Percentiles rank a stretch among this genome's conserved stretches.
These are phyloP conservation scores for Fraxinus sp. DNA, from an alignment of 305 asterid genomes.

Conservation along the genomic window DNA sequence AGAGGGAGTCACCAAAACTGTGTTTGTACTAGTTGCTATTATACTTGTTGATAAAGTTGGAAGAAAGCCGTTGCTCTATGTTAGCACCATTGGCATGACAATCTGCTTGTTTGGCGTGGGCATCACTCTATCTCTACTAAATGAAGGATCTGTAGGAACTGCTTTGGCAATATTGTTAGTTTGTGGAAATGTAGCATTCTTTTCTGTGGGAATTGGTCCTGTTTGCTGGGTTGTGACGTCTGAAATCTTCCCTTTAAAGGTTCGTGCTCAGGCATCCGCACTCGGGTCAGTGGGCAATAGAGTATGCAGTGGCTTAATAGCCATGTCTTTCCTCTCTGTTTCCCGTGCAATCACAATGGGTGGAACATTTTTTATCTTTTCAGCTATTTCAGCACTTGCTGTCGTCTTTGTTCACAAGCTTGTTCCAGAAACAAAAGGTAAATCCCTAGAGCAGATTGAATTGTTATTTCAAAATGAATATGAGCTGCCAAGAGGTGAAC, in stretches of 20 bases:
- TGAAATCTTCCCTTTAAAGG: slow-evolving; percentile 76
- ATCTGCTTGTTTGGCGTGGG: slow-evolving; percentile 58
- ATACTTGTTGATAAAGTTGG: slow-evolving; percentile 72
- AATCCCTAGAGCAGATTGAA: slow-evolving; percentile 86
- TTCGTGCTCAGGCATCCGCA: slow-evolving; percentile 90
- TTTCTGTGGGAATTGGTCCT: slow-evolving; percentile 86
- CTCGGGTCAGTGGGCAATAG: slow-evolving; percentile 91
- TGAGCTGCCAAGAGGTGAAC: slow-evolving; percentile 45
- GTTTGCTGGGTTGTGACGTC: slow-evolving; percentile 93
- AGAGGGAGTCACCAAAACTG: slow-evolving; percentile 77
- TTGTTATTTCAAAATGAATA: slow-evolving; percentile 59
- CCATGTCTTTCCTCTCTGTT: slow-evolving; percentile 89
- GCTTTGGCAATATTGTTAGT: slow-evolving; percentile 52
- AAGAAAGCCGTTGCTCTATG: slow-evolving; percentile 80
- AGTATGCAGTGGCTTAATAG: slow-evolving; percentile 77
- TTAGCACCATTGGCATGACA: slow-evolving; percentile 90
- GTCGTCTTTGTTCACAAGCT: slow-evolving; percentile 56
- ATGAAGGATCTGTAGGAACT: slow-evolving; percentile 48
- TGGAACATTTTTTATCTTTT: slow-evolving; percentile 72
- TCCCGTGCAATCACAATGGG: slow-evolving; percentile 61
- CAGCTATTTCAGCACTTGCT: slow-evolving; percentile 55
- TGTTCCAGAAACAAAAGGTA: slow-evolving; percentile 93
- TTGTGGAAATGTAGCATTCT: slow-evolving; percentile 87
- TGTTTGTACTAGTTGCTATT: slow-evolving; percentile 60
- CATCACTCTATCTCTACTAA: slow-evolving; percentile 44